phyloP scores from a whole-genome alignment of 2,329 filamentous ascomycete genomes.

The Trichoderma atroviride region DNA sequence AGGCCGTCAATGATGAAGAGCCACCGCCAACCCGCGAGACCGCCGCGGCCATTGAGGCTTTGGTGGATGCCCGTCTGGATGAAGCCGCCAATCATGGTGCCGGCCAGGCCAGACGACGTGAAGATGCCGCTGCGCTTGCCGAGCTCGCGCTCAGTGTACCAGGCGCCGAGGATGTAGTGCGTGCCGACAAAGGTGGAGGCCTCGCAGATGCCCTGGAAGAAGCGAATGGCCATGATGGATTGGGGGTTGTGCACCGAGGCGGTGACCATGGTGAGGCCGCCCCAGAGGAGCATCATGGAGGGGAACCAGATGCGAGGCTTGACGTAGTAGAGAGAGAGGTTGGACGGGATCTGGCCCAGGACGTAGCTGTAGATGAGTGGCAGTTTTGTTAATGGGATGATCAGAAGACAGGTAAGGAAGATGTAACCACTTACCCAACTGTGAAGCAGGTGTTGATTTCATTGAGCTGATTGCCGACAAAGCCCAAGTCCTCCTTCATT shows the following conservation, averaged over 20 bases:
- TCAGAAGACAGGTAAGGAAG: not conserved
- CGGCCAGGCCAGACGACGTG: slow-evolving; percentile 61
- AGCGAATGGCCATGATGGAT: slow-evolving; percentile 45
- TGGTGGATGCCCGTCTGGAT: slow-evolving; percentile 64
- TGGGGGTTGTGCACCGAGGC: slow-evolving; percentile 44
- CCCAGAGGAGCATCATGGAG: slow-evolving; percentile 66
- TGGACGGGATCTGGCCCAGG: slow-evolving; percentile 63
- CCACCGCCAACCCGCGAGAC: slow-evolving; percentile 68
- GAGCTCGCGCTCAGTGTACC: slow-evolving; percentile 64
- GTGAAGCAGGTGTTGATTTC: slow-evolving; percentile 44
- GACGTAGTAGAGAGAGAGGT: slow-evolving; percentile 64
- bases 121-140: slow-evolving; percentile 67
- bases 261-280: slow-evolving; percentile 61
- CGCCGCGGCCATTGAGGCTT: slow-evolving; percentile 47
- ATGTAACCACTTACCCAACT: slow-evolving; percentile 37
- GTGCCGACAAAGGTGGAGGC: slow-evolving; percentile 46
- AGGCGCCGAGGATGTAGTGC: slow-evolving; percentile 51
- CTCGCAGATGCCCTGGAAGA: slow-evolving; percentile 45
- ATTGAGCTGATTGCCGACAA: slow-evolving; percentile 49
- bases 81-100: slow-evolving; percentile 56
- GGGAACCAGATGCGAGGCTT: slow-evolving; percentile 67
- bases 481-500: slow-evolving; percentile 50
- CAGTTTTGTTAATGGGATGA: not conserved
- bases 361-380: slow-evolving; percentile 39
- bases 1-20: slow-evolving; percentile 71